These are phyloP conservation scores for Colletotrichum sp. DNA, from an alignment of 2,329 filamentous ascomycete species.

Conservation along the genomic window DNA sequence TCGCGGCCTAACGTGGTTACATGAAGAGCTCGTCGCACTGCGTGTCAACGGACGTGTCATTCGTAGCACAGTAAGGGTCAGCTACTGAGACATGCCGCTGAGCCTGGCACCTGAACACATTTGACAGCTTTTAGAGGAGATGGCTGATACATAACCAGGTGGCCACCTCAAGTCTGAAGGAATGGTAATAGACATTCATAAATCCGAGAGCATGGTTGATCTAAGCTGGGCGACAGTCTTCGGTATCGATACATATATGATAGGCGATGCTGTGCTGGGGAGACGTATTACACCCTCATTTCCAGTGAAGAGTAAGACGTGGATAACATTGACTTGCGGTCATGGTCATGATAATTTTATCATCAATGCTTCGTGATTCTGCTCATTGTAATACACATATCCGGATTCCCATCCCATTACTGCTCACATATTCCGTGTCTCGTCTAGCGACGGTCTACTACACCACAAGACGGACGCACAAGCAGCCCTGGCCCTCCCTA, in stretches of 20 bases:
- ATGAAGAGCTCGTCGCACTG: background rate
- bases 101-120: background rate
- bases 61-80: background rate
- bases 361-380: background rate
- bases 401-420: background rate
- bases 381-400: rapidly evolving
- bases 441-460: background rate
- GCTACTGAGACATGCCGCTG: background rate
- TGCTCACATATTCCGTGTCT: background rate
- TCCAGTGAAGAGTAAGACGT: too few relatives aligned
- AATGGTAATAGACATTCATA: background rate
- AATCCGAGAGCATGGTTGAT: background rate
- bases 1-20: background rate
- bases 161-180: background rate
- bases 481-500: background rate
- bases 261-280: rapidly evolving
- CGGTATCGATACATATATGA: background rate
- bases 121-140: background rate
- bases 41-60: background rate
- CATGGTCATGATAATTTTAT: rapidly evolving
- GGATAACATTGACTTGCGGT: background rate
- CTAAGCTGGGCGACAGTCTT: background rate
- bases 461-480: background rate
- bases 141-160: background rate
- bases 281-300: too few relatives aligned